Base-by-base conservation (phyloP, 441 rosid genomes). In the Kokia cookei region DNA sequence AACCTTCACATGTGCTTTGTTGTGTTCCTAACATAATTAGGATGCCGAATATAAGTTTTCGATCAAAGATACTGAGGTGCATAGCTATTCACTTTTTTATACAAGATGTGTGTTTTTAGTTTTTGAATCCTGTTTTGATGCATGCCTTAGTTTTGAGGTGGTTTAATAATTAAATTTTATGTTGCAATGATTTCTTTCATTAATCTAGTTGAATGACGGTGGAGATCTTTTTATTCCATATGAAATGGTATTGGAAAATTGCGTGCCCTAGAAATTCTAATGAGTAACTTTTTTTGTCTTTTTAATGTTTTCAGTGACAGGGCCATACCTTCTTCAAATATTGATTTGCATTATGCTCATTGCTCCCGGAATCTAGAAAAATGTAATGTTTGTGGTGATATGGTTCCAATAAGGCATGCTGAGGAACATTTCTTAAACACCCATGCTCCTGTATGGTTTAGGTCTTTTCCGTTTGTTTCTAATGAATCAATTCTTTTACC, bases 381-480 rank as follows among this genome's bases (percentile, higher is more conserved):
- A 84, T 96, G 99, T 79, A 95, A 93, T 88, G 78, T 88, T 65
- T 93, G 99, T 79, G 89, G 93, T 73, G 97, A 95, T 75, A 93
- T 96, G 99, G 82, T 96, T 63, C 99, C 97, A 8, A 96, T 77
- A 83, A 92, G 76, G 73, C 89, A 89, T 73, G 90, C 95, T 11
- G 91, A 92, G 83, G 99, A 96, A 70, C 99, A 96, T 83, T 96
- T 84, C 88, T 82, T 78, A 74, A 86, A 81, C 76, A 90, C 91
- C 48, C 97, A 95, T 87, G 96, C 98, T 63, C 97, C 94, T 87
- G 98, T 95, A 45, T 3, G 15, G 50, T 45, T 45, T 59, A 93
- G 14, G 82, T 72, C 65, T 45, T 54, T 51, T 27, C 10, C 24
- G 26, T 58, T 54, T 14, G 27, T 51, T 58, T 71, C 42, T 7